Evolutionary conservation across 208 protist genomes (phyloP).

Genomic region (Zelonia costaricensis): DNA sequence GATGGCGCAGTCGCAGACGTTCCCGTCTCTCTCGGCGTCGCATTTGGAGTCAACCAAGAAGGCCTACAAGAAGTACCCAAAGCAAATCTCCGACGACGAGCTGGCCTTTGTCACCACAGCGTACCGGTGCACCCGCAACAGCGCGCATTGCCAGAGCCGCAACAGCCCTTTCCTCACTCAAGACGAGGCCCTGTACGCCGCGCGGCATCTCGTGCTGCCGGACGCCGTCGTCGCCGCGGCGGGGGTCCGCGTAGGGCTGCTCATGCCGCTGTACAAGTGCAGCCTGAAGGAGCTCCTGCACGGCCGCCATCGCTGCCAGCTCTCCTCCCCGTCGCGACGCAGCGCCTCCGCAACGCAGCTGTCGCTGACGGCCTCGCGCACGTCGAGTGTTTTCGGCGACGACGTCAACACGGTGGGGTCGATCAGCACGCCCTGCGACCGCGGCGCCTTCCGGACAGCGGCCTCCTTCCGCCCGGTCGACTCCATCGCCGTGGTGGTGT

Average conservation of each 20-base stretch:
- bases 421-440: not conserved
- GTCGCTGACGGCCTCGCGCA: not conserved
- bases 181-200: slow-evolving; percentile 23
- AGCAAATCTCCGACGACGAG: slow-evolving; percentile 33
- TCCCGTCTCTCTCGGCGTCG: not conserved
- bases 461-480: slow-evolving; percentile 47
- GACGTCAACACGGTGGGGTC: not conserved
- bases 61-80: slow-evolving; percentile 49
- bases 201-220: slow-evolving; percentile 60
- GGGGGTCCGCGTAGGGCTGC: slow-evolving; percentile 44
- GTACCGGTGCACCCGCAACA: slow-evolving; percentile 19
- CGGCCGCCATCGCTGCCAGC: slow-evolving; percentile 1
- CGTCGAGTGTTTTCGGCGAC: slow-evolving; percentile 1
- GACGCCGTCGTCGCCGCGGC: slow-evolving; percentile 50
- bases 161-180: slow-evolving; percentile 11
- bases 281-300: slow-evolving; percentile 73
- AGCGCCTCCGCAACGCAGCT: not conserved
- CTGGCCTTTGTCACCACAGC: slow-evolving; percentile 28
- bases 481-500: slow-evolving; percentile 39
- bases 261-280: slow-evolving; percentile 71
- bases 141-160: slow-evolving; percentile 12
- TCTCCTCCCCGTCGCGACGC: not conserved
- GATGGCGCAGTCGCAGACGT: no score
- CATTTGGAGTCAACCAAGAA: not conserved
- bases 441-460: not conserved